phyloP scores from a whole-genome alignment of 371 early-diverging fungal species.

The Coemansia sp. region DNA sequence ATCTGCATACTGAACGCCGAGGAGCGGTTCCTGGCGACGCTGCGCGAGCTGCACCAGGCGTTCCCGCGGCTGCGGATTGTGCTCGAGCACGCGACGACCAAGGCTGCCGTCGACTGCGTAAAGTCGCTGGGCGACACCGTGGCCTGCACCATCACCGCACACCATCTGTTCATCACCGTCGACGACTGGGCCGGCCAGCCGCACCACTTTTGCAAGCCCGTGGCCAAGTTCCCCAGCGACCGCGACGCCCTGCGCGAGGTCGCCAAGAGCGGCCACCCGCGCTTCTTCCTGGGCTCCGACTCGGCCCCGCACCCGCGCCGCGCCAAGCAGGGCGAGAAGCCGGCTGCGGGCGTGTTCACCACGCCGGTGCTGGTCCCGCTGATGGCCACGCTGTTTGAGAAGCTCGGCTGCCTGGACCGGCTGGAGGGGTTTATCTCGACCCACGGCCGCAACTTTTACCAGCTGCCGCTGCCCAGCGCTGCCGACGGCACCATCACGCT shows the following conservation, averaged over 20 bases:
- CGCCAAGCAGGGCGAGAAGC: slow-evolving; percentile 77
- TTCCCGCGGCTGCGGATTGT: slow-evolving; percentile 95
- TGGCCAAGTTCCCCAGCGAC: slow-evolving; percentile 94
- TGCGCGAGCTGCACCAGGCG: slow-evolving; percentile 77
- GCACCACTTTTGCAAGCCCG: slow-evolving; percentile 98
- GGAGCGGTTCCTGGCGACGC: slow-evolving; percentile 83
- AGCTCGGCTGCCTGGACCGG: slow-evolving; percentile 77
- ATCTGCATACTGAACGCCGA: slow-evolving; percentile 96
- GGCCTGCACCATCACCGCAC: slow-evolving; percentile 93
- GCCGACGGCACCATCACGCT: slow-evolving; percentile 52
- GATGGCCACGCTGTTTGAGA: slow-evolving; percentile 84
- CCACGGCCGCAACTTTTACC: slow-evolving; percentile 84
- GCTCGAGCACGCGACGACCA: slow-evolving; percentile 94
- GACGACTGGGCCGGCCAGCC: slow-evolving; percentile 97
- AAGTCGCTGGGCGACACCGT: slow-evolving; percentile 89
- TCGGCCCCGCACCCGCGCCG: slow-evolving; percentile 94
- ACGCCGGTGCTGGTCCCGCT: slow-evolving; percentile 82
- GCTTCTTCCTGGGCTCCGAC: slow-evolving; percentile 96
- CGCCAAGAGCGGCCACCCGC: slow-evolving; percentile 82
- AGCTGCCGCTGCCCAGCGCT: slow-evolving; percentile 30
- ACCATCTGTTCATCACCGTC: slow-evolving; percentile 87
- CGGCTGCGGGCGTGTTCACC: slow-evolving; percentile 93
- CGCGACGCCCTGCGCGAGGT: slow-evolving; percentile 87
- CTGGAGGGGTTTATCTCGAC: slow-evolving; percentile 82
- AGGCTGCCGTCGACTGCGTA: slow-evolving; percentile 90